Conservation (phyloP, 2,329 filamentous ascomycete species). For the Dendrostoma leiphaemia region DNA sequence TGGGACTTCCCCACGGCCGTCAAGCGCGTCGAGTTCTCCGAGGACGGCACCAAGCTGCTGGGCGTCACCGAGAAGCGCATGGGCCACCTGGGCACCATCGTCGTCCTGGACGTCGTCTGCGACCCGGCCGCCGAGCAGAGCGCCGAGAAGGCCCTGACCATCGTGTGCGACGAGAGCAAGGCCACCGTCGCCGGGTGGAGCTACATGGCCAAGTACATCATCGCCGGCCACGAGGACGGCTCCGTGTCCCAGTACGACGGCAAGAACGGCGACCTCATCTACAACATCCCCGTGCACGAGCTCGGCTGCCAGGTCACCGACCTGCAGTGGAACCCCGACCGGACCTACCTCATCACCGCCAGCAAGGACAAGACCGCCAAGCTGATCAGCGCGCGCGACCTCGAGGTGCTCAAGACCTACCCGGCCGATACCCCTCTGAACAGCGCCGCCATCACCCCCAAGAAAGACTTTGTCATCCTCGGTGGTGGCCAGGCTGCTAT, state of each 20-base stretch:
- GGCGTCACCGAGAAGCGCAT: slow-evolving; percentile 98
- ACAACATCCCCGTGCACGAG: slow-evolving; percentile 83
- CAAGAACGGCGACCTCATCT: slow-evolving; percentile 82
- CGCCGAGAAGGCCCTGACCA: slow-evolving; percentile 78
- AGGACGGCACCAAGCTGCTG: slow-evolving; percentile 85
- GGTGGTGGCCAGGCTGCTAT: slow-evolving; percentile 98
- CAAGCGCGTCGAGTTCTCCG: slow-evolving; percentile 96
- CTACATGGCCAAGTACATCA: slow-evolving; percentile 92
- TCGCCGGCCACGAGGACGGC: slow-evolving; percentile 95
- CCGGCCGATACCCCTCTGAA: slow-evolving; percentile 91
- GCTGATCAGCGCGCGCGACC: slow-evolving; percentile 81
- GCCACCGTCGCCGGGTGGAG: slow-evolving; percentile 97
- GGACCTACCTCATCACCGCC: slow-evolving; percentile 97
- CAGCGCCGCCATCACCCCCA: slow-evolving; percentile 87
- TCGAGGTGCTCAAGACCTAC: slow-evolving; percentile 92
- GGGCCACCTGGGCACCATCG: slow-evolving; percentile 91
- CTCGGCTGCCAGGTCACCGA: slow-evolving; percentile 81
- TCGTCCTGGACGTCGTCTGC: slow-evolving; percentile 79
- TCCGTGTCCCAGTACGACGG: slow-evolving; percentile 87
- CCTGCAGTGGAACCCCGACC: slow-evolving; percentile 89
- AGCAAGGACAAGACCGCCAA: slow-evolving; percentile 98
- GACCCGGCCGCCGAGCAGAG: slow-evolving; percentile 81
- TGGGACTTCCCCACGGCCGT: slow-evolving; percentile 98
- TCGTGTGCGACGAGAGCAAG: slow-evolving; percentile 94
- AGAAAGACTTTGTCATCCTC: slow-evolving; percentile 97